These are phyloP conservation scores for Megacollybia platyphylla DNA, from an alignment of 1,284 basidiomycete species.

Conservation along the genomic window DNA sequence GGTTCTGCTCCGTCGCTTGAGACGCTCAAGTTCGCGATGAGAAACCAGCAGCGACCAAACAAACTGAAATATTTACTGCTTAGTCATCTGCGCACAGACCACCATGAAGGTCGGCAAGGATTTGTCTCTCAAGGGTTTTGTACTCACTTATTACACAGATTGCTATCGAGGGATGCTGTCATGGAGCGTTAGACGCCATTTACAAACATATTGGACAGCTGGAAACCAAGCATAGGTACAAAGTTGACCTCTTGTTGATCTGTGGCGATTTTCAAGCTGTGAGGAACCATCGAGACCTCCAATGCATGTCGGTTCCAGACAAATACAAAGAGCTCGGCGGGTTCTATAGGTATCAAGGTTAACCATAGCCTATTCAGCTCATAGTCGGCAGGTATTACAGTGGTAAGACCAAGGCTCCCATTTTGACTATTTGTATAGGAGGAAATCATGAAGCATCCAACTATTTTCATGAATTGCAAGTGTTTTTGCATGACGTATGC, in stretches of 20 bases:
- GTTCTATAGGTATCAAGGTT: conserved; percentile 58
- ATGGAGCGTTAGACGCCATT: conserved; percentile 81
- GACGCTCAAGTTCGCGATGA: conserved; percentile 58
- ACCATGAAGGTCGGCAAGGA: neutral
- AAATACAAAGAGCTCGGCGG: conserved; percentile 83
- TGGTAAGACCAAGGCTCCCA: conserved; percentile 68
- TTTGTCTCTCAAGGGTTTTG: neutral
- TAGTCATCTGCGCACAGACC: neutral
- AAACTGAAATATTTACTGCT: neutral
- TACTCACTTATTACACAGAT: conserved; percentile 31
- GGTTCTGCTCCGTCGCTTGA: conserved; percentile 44
- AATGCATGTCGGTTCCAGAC: conserved; percentile 82
- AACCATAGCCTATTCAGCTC: neutral
- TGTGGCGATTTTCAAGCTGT: conserved; percentile 97
- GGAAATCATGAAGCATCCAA: conserved; percentile 98
- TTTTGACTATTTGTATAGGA: conserved; percentile 90
- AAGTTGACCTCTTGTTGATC: conserved; percentile 77
- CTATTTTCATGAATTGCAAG: conserved; percentile 93
- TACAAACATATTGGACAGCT: conserved; percentile 67
- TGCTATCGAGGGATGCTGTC: conserved; percentile 92
- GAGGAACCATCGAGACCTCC: conserved; percentile 76
- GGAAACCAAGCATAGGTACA: conserved; percentile 49
- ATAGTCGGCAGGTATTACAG: conserved; percentile 63
- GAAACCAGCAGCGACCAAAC: conserved; percentile 14
- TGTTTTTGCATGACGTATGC: conserved; percentile 4